Evolutionary conservation across 768 basidiomycete genomes (phyloP).

Genomic region (Tylopilus felleus): DNA sequence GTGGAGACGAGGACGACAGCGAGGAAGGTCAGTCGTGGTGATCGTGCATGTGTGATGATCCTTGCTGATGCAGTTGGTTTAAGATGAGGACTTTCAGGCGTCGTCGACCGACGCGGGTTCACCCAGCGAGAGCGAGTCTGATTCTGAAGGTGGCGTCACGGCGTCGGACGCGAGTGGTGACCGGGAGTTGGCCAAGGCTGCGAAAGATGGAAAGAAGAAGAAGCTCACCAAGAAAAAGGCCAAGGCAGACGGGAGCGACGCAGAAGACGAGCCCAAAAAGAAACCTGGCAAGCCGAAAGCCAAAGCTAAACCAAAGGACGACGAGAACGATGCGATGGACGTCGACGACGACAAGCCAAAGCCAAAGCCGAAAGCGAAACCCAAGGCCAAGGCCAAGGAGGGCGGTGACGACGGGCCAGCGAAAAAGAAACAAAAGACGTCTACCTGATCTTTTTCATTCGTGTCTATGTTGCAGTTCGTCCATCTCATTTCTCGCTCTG

Average conservation of each 20-base stretch:
- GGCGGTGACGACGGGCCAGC: slow-evolving; percentile 50
- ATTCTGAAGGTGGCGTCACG: slow-evolving; percentile 62
- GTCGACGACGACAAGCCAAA: slow-evolving; percentile 38
- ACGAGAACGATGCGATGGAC: slow-evolving; percentile 49
- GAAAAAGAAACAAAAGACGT: slow-evolving; percentile 74
- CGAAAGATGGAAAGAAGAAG: slow-evolving; percentile 36
- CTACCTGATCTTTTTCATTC: slow-evolving; percentile 27
- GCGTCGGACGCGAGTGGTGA: slow-evolving; percentile 86
- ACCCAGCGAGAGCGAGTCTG: slow-evolving; percentile 69
- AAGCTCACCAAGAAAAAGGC: slow-evolving; percentile 40
- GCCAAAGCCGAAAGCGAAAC: slow-evolving; percentile 41
- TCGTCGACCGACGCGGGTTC: slow-evolving; percentile 87
- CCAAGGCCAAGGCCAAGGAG: slow-evolving; percentile 35
- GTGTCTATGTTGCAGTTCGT: background rate
- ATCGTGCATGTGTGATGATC: background rate
- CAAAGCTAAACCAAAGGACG: slow-evolving; percentile 41
- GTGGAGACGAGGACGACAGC: slow-evolving; percentile 68
- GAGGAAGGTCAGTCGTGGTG: slow-evolving; percentile 51
- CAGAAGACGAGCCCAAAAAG: slow-evolving; percentile 46
- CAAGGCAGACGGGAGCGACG: slow-evolving; percentile 43
- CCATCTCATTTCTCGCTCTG: background rate
- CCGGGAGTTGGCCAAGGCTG: slow-evolving; percentile 49
- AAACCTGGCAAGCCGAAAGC: slow-evolving; percentile 43
- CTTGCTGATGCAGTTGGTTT: slow-evolving; percentile 8
- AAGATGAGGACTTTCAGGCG: slow-evolving; percentile 89